Evolutionary conservation across 2,329 filamentous ascomycete species (phyloP).

Genomic region (Colletotrichum acutatum): DNA sequence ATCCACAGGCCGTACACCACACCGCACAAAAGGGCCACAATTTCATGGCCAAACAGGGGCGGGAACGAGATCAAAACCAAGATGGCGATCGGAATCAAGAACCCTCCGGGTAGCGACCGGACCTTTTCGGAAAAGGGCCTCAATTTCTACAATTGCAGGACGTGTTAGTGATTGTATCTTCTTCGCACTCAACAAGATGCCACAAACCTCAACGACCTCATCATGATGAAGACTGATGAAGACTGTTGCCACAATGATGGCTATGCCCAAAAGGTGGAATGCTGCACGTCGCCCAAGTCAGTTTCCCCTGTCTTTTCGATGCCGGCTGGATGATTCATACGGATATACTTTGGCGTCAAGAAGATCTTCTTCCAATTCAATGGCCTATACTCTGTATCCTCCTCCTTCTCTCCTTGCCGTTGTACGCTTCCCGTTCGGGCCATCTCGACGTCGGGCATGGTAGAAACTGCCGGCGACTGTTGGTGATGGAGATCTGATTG

Average conservation of each 20-base stretch:
- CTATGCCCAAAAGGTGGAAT: conserved; percentile 43
- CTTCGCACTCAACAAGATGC: not conserved
- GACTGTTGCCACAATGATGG: conserved; percentile 43
- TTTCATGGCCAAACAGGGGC: conserved; percentile 54
- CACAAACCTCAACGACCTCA: conserved; percentile 46
- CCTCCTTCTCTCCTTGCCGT: not conserved
- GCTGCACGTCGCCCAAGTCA: conserved; percentile 12
- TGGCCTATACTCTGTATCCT: conserved; percentile 47
- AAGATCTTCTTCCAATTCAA: conserved; percentile 49
- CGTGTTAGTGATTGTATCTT: not conserved
- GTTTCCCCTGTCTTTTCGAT: not conserved
- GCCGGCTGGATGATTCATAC: not conserved
- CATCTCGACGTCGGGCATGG: conserved; percentile 33
- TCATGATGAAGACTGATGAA: conserved; percentile 51
- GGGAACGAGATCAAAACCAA: conserved; percentile 53
- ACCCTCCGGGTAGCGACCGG: conserved; percentile 50
- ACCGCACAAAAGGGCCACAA: conserved; percentile 53
- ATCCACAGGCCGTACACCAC: conserved; percentile 54
- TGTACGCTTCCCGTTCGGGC: conserved; percentile 14
- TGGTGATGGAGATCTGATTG: not conserved
- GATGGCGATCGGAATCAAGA: conserved; percentile 51
- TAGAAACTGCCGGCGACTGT: conserved; percentile 5
- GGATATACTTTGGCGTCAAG: conserved; percentile 47
- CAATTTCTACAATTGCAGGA: conserved; percentile 36
- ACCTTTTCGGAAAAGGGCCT: conserved; percentile 50